Conservation (phyloP, 495 filamentous ascomycete species). For the Aspergillus kassunensis region DNA sequence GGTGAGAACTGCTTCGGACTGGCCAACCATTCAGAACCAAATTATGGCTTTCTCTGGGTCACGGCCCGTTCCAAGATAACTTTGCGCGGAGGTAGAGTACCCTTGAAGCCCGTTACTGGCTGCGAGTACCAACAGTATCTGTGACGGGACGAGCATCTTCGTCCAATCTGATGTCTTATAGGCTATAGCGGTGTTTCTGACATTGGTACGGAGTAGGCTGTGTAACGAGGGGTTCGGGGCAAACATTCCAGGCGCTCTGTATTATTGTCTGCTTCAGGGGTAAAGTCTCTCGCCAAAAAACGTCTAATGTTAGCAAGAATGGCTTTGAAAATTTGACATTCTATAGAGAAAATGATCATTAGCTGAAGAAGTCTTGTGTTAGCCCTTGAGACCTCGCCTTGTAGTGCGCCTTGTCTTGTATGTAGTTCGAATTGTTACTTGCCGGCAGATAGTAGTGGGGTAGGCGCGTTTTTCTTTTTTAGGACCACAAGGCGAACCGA, state of each 20-base stretch:
- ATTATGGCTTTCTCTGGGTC: conserved; percentile 9
- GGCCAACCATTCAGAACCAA: conserved; percentile 12
- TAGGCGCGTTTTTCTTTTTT: conserved; percentile 4
- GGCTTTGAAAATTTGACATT: neutral
- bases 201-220: too few species aligned
- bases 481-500: neutral
- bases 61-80: conserved; percentile 10
- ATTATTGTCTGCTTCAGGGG: neutral
- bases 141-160: neutral
- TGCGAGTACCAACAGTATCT: neutral
- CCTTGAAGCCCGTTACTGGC: conserved; percentile 11
- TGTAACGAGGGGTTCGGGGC: conserved; percentile 15
- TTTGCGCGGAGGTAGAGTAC: conserved; percentile 9
- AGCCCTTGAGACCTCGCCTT: neutral
- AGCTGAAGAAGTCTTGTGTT: neutral
- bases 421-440: neutral
- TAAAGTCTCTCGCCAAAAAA: neutral
- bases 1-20: neutral
- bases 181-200: too few species aligned
- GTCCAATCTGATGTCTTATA: neutral
- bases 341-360: neutral
- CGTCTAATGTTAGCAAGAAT: conserved; percentile 2
- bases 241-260: conserved; percentile 14
- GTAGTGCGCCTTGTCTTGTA: conserved; percentile 3
- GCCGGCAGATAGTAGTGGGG: neutral